phyloP scores from a whole-genome alignment of 2,329 filamentous ascomycete species.

The Dothideomycetes sp. region DNA sequence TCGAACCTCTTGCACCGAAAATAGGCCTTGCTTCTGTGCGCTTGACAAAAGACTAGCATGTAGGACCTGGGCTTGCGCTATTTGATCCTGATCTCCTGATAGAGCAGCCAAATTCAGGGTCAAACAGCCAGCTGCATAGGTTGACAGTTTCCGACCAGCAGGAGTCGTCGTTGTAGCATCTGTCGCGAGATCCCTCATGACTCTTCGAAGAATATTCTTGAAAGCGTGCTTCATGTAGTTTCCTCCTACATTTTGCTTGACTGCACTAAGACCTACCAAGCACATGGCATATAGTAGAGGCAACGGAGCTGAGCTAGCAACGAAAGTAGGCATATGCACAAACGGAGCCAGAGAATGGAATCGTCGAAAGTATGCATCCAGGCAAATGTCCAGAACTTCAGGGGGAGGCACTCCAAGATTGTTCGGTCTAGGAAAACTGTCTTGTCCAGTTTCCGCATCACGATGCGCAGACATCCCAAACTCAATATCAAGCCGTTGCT shows the following conservation, averaged over 20 bases:
- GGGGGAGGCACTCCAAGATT: conserved; percentile 34
- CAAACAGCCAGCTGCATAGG: conserved; percentile 36
- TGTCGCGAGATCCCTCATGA: conserved; percentile 31
- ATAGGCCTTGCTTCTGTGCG: conserved; percentile 39
- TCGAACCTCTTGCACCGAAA: conserved; percentile 36
- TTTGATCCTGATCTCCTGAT: conserved; percentile 31
- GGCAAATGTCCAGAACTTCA: conserved; percentile 42
- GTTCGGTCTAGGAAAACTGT: conserved; percentile 17
- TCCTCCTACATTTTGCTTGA: conserved; percentile 40
- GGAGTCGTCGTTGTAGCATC: conserved; percentile 29
- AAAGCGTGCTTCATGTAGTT: conserved; percentile 39
- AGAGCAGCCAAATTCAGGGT: conserved; percentile 40
- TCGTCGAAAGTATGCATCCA: conserved; percentile 43
- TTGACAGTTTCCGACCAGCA: conserved; percentile 29
- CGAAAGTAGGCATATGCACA: conserved; percentile 43
- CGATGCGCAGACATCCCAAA: conserved; percentile 10
- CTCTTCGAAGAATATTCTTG: conserved; percentile 27
- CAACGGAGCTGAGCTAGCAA: conserved; percentile 34
- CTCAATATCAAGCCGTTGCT: conserved; percentile 28
- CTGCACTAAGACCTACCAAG: conserved; percentile 40
- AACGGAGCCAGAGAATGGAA: conserved; percentile 43
- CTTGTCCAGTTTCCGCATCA: conserved; percentile 13
- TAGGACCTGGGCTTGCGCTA: conserved; percentile 40
- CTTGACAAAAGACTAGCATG: conserved; percentile 37
- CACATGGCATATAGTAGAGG: conserved; percentile 42